Evolutionary conservation across 108 stramenopile species (phyloP), one percentile per base, ranked within the genome.

Genomic region (Parietichytrium sp.): DNA sequence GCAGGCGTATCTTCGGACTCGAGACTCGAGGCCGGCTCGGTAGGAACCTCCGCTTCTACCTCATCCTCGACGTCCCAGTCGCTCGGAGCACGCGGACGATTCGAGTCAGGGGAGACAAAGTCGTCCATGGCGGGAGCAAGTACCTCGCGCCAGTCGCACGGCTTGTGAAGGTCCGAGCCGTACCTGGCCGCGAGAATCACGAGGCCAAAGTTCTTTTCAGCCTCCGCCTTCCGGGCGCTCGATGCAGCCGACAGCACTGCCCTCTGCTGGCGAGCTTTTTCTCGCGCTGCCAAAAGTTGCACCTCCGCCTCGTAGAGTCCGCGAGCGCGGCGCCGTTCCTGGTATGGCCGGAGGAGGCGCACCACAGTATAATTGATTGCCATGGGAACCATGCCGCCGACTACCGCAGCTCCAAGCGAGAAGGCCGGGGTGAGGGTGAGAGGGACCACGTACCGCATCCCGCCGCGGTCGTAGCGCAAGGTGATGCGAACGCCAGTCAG

Each of bases 111-210:
- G 38, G 36, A 42, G 38, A 72, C 61, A 1, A 18, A 72, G 42
- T 72, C 61, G 15, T 25, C 3, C 61, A 72, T 25, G 10, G 10
- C 38, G 42, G 61, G 61, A 33, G 36, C 61, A 33, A 45, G 1
- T 6, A 72, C 61, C 16, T 33, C 16, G 29, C 61, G 61, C 61
- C 61, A 72, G 33, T 72, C 61, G 42, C 61, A 72, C 42, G 36
- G 10, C 33, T 72, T 38, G 61, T 72, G 61, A 10, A 72, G 61
- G 20, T 33, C 61, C 38, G 38, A 42, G 8, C 61, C 61, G 0
- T 72, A 72, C 12, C 61, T 33, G n/a, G 61, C 61, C 38, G 38
- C 36, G 20, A 72, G 61, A 72, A 72, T 72, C 15, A 72, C 61
- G 15, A 72, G 61, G 29, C 61, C 61, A 10, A 42, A 72, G 8